Evolutionary conservation across 2,329 filamentous ascomycete genomes (phyloP), one percentile per base, ranked within the genome.

Genomic region (Elsinoe australis): DNA sequence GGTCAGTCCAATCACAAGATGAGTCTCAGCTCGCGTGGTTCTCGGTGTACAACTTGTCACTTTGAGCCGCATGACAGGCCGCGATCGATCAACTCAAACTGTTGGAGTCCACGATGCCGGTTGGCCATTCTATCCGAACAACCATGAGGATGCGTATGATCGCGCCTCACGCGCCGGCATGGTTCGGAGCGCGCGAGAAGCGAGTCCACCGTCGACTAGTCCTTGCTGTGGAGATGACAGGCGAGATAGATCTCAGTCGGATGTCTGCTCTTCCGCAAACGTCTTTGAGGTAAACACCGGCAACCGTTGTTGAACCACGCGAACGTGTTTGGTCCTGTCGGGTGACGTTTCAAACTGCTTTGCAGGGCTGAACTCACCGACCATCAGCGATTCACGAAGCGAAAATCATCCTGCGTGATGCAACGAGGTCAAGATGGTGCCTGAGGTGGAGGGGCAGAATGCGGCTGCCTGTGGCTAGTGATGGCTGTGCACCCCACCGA

Each of bases 391-490:
- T 21, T 17, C 9, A 17, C 24, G 35, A 6, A 21, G 24, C 3
- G 35, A 6, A 22, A 24, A 12, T 26, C 10, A 19, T 10, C 9
- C 28, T 39, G 35, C n/a, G 19, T 9, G 35, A 26, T 12, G 8
- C 19, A 21, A 8, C 14, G 35, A 24, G 24, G n/a, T 36, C 34
- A 21, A 24, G 22, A 41, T 41, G 21, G 36, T 22, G 36, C 36
- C 36, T 26, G 21, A 41, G 22, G 18, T 35, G 36, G 19, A 24
- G 14, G 10, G 28, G 36, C n/a, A 17, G 12, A 41, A 41, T 21
- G 19, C 21, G 19, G 18, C 36, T 41, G 36, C 36, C 36, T 41
- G 36, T 41, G 36, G 36, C 36, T 41, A 41, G 36, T 41, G 36
- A 41, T 41, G 36, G 36, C 36, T 41, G 36, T 41, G 36, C 36